A percentile compares a stretch with the other conserved stretches of the same genome.
These are phyloP conservation scores for Torulaspora indica DNA, from an alignment of 805 yeast genomes.

Conservation along the genomic window DNA sequence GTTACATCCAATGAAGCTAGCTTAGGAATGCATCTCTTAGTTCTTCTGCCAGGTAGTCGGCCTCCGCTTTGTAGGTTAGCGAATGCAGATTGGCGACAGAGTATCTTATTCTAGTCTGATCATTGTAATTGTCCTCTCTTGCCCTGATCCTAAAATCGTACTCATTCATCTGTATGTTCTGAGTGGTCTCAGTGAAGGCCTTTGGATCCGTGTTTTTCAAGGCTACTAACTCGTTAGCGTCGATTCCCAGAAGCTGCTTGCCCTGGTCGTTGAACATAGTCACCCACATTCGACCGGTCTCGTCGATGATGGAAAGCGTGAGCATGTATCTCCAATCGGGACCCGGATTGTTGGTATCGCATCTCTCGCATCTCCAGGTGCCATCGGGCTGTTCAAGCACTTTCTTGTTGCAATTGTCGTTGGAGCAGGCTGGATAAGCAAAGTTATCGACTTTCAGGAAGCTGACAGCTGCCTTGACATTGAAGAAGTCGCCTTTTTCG, in stretches of 20 bases:
- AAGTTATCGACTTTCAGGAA: slow-evolving; percentile 70
- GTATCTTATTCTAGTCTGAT: slow-evolving; percentile 68
- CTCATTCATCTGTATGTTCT: slow-evolving; percentile 58
- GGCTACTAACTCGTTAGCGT: slow-evolving; percentile 53
- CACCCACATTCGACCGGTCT: slow-evolving; percentile 79
- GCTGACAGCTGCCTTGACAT: slow-evolving; percentile 67
- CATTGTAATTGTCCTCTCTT: slow-evolving; percentile 78
- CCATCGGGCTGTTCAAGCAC: slow-evolving; percentile 69
- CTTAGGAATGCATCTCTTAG: slow-evolving; percentile 26
- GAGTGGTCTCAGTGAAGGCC: slow-evolving; percentile 44
- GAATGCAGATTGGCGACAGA: slow-evolving; percentile 52
- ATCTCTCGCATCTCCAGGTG: slow-evolving; percentile 90
- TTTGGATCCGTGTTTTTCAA: slow-evolving; percentile 45
- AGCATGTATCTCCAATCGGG: slow-evolving; percentile 80
- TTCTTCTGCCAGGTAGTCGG: slow-evolving; percentile 48
- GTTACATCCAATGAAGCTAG: neutral
- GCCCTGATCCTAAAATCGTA: slow-evolving; percentile 75
- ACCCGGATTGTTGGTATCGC: slow-evolving; percentile 61
- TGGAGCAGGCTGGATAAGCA: slow-evolving; percentile 84
- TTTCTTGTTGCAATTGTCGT: slow-evolving; percentile 76
- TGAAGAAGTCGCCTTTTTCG: slow-evolving; percentile 77
- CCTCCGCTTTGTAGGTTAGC: slow-evolving; percentile 55
- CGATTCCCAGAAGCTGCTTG: slow-evolving; percentile 54
- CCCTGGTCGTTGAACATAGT: slow-evolving; percentile 87
- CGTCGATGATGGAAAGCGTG: slow-evolving; percentile 71